These are phyloP conservation scores for Vitis cinerea DNA, from an alignment of 164 flowering plant genomes.

Conservation along the genomic window DNA sequence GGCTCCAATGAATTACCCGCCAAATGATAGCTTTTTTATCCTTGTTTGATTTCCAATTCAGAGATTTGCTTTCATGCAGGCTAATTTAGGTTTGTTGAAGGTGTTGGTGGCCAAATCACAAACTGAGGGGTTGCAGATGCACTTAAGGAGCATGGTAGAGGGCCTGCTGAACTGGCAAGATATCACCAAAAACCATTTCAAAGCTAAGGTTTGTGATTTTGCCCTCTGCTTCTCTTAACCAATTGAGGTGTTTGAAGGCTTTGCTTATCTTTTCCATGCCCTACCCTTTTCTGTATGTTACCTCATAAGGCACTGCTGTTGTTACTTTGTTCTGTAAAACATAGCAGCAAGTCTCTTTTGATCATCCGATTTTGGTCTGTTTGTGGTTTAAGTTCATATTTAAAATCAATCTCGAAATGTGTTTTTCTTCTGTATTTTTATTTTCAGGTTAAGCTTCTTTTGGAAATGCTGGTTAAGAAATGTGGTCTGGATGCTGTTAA, in stretches of 20 bases:
- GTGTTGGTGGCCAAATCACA: constrained; percentile 91
- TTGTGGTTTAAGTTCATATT: no score
- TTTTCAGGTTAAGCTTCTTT: constrained; percentile 72
- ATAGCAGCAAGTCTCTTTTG: no score
- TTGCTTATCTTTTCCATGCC: not conserved
- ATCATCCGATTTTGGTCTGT: no score
- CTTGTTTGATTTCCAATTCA: not conserved
- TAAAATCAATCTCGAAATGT: not conserved
- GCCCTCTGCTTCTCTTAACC: not conserved
- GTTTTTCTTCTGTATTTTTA: not conserved
- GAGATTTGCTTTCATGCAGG: constrained; percentile 45
- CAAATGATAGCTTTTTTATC: not conserved
- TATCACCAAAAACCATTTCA: constrained; percentile 74
- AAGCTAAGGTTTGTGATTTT: constrained; percentile 71
- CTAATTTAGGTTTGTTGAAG: constrained; percentile 85
- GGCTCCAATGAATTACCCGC: not conserved
- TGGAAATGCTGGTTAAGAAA: constrained; percentile 91
- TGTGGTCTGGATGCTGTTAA: constrained; percentile 96
- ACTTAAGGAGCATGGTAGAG: constrained; percentile 77
- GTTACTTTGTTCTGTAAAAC: no score
- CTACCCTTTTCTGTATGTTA: no score
- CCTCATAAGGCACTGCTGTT: no score
- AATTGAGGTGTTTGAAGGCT: not conserved
- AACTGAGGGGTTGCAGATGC: constrained; percentile 63
- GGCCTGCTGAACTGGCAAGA: constrained; percentile 85